These are phyloP conservation scores for Penicillium sp. DNA, from an alignment of 2,329 filamentous ascomycete species.

Conservation along the genomic window DNA sequence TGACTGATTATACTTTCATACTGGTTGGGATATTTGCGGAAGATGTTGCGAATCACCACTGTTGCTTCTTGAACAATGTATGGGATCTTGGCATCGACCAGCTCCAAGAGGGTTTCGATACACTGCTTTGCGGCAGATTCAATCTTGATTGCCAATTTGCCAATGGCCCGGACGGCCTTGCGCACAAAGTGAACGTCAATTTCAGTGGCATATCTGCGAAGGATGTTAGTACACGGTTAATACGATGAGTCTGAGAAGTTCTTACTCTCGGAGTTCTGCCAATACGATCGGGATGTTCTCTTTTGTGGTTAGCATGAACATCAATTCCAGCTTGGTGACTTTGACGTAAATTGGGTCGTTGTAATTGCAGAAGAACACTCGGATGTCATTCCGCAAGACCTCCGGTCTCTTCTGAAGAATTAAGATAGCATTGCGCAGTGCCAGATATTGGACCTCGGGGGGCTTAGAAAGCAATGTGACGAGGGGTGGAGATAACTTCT, in stretches of 20 bases:
- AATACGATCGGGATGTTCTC: conserved; percentile 94
- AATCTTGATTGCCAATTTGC: conserved; percentile 98
- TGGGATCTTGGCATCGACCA: conserved; percentile 96
- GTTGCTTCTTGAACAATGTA: conserved; percentile 99
- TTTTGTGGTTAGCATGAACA: conserved; percentile 97
- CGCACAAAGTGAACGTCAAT: conserved; percentile 99
- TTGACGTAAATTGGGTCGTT: conserved; percentile 99
- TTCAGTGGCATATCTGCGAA: conserved; percentile 75
- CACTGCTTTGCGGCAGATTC: conserved; percentile 87
- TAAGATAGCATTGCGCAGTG: conserved; percentile 85
- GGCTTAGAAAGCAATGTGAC: conserved; percentile 95
- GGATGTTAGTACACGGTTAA: conserved; percentile 3
- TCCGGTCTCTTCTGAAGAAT: conserved; percentile 92
- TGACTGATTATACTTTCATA: conserved; percentile 98
- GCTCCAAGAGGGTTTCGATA: conserved; percentile 86
- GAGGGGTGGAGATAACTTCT: conserved; percentile 90
- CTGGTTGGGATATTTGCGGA: conserved; percentile 97
- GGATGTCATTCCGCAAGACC: conserved; percentile 91
- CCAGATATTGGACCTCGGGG: conserved; percentile 96
- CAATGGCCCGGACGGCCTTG: conserved; percentile 95
- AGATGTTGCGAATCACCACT: conserved; percentile 98
- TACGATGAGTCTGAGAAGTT: conserved; percentile 7
- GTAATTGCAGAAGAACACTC: conserved; percentile 99
- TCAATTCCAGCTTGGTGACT: conserved; percentile 95
- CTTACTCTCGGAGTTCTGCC: conserved; percentile 84